Evolutionary conservation across 139 green algal species (phyloP).

Genomic region (Gonium pectorale): DNA sequence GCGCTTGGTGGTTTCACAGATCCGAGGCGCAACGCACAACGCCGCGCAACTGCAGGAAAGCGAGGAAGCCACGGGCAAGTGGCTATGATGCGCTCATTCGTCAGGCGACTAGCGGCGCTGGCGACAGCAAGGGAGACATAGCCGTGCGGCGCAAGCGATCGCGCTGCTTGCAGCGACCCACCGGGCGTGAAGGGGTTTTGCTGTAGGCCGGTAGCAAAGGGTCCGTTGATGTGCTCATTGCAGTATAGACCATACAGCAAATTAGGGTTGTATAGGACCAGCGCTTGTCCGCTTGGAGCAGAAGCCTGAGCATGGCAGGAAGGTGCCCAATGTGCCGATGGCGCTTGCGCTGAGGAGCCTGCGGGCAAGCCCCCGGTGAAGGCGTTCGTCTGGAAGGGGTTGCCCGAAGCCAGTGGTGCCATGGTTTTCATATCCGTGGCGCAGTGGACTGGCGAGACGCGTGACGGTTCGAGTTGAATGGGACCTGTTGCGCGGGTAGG

Average conservation of each 20-base stretch:
- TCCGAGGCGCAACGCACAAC: no score
- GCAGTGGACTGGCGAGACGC: background rate
- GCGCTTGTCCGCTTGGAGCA: background rate
- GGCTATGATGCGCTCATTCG: no score
- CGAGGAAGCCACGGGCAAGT: no score
- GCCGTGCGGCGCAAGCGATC: background rate
- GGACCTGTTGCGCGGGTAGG: background rate
- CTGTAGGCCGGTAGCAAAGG: background rate
- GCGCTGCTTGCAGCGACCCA: background rate
- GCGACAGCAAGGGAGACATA: no score
- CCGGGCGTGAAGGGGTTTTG: constrained; percentile 40
- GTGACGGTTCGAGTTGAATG: background rate
- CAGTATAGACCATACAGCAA: constrained; percentile 18
- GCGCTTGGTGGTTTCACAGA: no score
- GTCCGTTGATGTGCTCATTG: constrained; percentile 25
- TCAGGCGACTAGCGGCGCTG: no score
- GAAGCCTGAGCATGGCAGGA: background rate
- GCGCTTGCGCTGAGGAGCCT: no score
- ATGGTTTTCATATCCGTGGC: no score
- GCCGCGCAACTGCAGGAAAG: no score
- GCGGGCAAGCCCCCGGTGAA: background rate
- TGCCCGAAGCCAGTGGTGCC: background rate
- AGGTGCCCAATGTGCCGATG: background rate
- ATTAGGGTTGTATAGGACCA: background rate
- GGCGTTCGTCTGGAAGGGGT: background rate